Base-by-base conservation (phyloP, 352 stramenopile species). In the Globisporangium recalcitrans region DNA sequence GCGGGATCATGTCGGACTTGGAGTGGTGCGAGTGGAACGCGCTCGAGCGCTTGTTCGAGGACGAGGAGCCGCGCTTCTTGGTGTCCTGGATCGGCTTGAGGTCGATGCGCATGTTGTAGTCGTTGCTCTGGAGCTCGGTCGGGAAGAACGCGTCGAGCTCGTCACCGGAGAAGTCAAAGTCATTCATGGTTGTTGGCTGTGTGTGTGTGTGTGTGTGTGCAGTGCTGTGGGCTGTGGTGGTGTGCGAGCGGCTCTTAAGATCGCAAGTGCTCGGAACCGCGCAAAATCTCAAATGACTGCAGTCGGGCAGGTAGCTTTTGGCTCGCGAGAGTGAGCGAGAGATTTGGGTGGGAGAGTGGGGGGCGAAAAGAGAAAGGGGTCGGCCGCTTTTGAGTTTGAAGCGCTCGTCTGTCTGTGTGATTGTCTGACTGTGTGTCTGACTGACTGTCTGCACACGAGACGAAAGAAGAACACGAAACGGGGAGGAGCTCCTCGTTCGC, bases 91-190 rank as follows among this genome's bases (percentile, higher is more conserved):
- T 69, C 36, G 55, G 65, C 52, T 69, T 62, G 34, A 74, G 61
- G 40, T 81, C 59, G 40, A 75, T 74, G 58, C 65, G 69, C 59
- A 78, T 57, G 54, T 59, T 74, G 56, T 70, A 72, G 62, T 63
- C 38, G 34, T 49, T 52, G 22, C 38, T 21, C 36, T 49, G 58
- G 32, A 57, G 32, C 4, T 48, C 26, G 32, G 26, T 38, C 14
- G 63, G 59, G 62, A 78, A 67, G 62, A 75, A 60, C 68, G 67
- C 68, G 49, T 73, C 65, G 29, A 77, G 63, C 42, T 73, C 67
- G 40, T 64, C 51, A 52, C 71, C 67, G 47, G 58, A 71, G 42
- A 77, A 62, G 19, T 56, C 52, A 34, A 74, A 58, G 24, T 68
- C 36, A 57, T 74, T 69, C 63, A 71, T 74, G 63, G 66, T 6